Base-by-base conservation (phyloP, 345 rosid genomes). In the Geranium brycei region DNA sequence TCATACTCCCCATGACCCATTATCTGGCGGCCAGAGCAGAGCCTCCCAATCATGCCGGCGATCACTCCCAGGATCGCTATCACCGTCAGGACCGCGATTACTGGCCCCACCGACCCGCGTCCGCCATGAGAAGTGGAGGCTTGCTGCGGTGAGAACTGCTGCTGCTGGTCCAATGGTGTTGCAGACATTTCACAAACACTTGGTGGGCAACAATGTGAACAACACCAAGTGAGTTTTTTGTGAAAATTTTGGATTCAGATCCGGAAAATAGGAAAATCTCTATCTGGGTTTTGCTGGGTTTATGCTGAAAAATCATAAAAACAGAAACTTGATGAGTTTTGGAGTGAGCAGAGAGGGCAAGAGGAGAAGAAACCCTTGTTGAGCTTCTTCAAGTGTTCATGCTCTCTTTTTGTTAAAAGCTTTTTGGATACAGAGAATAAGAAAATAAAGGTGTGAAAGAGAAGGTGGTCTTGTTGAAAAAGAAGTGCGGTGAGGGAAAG, bases 41-140 rank as follows among this genome's bases (percentile, higher is more conserved):
- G 68, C 68, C 93, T 68, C 0, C 93, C 93, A 1, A 84, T 75
- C 83, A 87, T 75, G 31, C 83, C 86, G 1, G 87, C 87, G 53
- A 84, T 65, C 56, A 87, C 72, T 57, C 93, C 89, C 4, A 87
- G 67, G 32, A 87, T 64, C 14, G 80, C 75, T 40, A 87, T 75
- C 75, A 79, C 83, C 14, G 85, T 84, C 8, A 87, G 77, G 41
- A 84, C 87, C n/a, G 79, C 93, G 60, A 87, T 82, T 13, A 82
- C 79, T 4, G 86, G 73, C 19, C 93, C 89, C 17, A 84, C 77
- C 53, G 89, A 84, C 58, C 85, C 85, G 68, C 73, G 76, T 38
- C 80, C 79, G 18, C 74, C 16, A 63, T 61, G 70, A 23, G 28
- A 23, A 23, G 28, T 23, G 28, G 28, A 23, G 28, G 28, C 28